Evolutionary conservation across 805 yeast genomes (phyloP), one percentile per base, ranked within the genome.

Genomic region (Brettanomyces sp.): DNA sequence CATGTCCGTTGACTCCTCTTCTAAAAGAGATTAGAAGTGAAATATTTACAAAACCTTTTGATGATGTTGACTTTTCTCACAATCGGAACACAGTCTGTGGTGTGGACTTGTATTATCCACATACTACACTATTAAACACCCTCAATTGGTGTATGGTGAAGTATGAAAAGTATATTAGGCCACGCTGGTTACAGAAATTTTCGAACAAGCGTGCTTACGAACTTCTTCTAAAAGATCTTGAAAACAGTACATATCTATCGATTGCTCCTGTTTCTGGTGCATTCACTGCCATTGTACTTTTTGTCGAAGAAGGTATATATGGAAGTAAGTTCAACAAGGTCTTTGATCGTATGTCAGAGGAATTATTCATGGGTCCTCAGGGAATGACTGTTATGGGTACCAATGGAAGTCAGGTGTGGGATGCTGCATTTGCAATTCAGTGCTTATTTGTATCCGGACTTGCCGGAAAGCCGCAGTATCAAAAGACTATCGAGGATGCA

Each of bases 381-480:
- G 99, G 99, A 4, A 74, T 93, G 80, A 77, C 91, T 2, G 84
- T 87, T 47, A 87, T 85, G 86, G 99, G 99, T 3, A 93, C 99
- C 0, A 93, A 93, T 63, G 99, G 99, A 23, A 87, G 86, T 0
- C 99, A 93, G 65, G 90, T 84, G 1, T 93, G 99, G 99, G 99
- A 93, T 63, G 81, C 82, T 25, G 90, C 97, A 0, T 91, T 93
- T 67, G 84, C 86, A 46, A 70, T 93, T 24, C 99, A 93, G 59
- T 86, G 87, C 56, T 74, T 79, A 50, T 80, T 87, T 49, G 68
- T 76, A 56, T 85, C 95, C 0, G 96, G 95, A 0, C 64, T 90
- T 34, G 90, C 86, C 3, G 83, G 80, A 28, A 54, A 70, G 33
- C 80, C 85, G 1, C 79, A 82, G 59, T 87, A 77, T 60, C 77